These are phyloP conservation scores for Tilletia caries DNA, from an alignment of 1,284 basidiomycete genomes.

Conservation along the genomic window DNA sequence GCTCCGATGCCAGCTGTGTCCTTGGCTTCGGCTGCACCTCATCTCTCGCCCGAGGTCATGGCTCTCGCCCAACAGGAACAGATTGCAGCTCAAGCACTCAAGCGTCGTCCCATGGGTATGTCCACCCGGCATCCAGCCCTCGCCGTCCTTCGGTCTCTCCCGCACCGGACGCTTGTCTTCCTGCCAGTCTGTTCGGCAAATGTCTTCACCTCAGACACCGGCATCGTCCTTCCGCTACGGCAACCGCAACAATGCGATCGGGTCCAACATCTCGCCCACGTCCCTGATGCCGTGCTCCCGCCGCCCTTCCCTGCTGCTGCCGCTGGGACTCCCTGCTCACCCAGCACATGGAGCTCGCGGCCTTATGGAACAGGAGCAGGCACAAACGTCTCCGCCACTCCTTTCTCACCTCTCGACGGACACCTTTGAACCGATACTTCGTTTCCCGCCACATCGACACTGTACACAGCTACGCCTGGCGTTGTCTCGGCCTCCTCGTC, in stretches of 20 bases:
- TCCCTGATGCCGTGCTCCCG: too few species aligned
- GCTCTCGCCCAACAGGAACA: conserved; percentile 7
- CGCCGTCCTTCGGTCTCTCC: not conserved
- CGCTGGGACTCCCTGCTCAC: conserved; percentile 3
- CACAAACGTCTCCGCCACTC: not conserved
- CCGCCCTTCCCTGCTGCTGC: not conserved
- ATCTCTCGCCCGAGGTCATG: conserved; percentile 1
- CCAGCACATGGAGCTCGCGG: not conserved
- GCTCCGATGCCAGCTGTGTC: not conserved
- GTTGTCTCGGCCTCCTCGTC: conserved; percentile 1
- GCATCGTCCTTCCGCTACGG: conserved; percentile 3
- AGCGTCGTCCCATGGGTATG: not conserved
- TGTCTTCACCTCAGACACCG: not conserved
- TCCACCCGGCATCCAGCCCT: not conserved
- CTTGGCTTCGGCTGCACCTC: not conserved
- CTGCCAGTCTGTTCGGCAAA: not conserved
- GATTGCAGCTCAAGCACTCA: conserved; percentile 4
- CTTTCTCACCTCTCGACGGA: conserved; percentile 4
- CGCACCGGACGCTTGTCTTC: not conserved
- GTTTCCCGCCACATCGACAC: not conserved
- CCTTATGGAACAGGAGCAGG: not conserved
- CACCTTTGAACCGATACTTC: not conserved
- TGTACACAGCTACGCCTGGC: not conserved
- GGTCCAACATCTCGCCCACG: not conserved
- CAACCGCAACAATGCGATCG: too few species aligned